A percentile compares a stretch with the other conserved stretches of the same genome.
Evolutionary conservation across 1,284 basidiomycete genomes (phyloP).

Genomic region (Inonotus hispidus): DNA sequence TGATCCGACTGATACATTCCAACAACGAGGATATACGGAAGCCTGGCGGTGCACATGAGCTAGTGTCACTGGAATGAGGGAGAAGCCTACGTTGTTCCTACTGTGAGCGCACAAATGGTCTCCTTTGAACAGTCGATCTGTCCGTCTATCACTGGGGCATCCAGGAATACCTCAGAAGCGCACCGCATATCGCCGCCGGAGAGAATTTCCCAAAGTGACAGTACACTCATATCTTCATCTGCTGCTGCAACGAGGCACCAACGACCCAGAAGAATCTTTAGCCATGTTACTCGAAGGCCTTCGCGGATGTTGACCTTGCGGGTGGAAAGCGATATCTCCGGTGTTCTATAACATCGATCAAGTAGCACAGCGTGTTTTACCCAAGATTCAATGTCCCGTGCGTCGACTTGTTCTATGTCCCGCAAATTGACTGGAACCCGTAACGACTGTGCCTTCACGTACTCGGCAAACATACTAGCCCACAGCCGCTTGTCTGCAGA

Average conservation of each 20-base stretch:
- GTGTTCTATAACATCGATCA: background rate
- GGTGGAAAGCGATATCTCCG: background rate
- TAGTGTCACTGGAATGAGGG: background rate
- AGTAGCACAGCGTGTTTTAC: background rate
- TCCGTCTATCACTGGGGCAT: slow-evolving; percentile 11
- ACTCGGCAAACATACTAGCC: background rate
- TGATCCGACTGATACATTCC: background rate
- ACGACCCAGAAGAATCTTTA: slow-evolving; percentile 1
- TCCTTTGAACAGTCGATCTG: background rate
- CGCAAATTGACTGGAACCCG: background rate
- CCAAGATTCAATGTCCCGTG: slow-evolving; percentile 8
- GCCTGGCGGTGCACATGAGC: background rate
- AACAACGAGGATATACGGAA: background rate
- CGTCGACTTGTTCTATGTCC: background rate
- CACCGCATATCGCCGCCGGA: background rate
- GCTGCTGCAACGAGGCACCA: slow-evolving; percentile 11
- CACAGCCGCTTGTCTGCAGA: slow-evolving; percentile 9
- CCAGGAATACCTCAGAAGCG: background rate
- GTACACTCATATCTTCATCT: background rate
- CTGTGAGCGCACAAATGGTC: background rate
- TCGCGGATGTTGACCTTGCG: background rate
- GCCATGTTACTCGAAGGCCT: slow-evolving; percentile 3
- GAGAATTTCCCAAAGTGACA: slow-evolving; percentile 3
- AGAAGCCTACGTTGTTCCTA: slow-evolving; percentile 1
- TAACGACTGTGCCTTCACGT: background rate